phyloP scores from a whole-genome alignment of 306 rosid genomes.

The Vachellia collinsii region DNA sequence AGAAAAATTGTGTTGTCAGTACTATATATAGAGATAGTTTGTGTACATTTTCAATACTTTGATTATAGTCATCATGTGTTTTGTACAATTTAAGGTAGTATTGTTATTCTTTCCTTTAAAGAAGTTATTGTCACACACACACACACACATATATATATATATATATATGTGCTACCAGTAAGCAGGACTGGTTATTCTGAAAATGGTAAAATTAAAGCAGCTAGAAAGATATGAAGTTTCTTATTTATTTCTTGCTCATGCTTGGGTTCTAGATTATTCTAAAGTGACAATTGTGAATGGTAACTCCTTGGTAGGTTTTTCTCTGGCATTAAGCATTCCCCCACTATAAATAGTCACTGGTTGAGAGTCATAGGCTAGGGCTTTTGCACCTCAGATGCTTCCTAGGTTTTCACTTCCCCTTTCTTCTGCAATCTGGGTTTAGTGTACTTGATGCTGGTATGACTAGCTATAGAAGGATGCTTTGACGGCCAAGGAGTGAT shows the following conservation, averaged over 20 bases:
- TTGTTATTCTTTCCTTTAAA: not conserved
- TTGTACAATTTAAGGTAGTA: not conserved
- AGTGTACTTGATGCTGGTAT: not conserved
- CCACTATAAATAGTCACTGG: not conserved
- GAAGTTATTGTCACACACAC: not conserved
- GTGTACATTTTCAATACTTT: not conserved
- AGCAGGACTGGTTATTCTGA: no score
- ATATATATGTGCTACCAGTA: not conserved
- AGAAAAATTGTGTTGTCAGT: not conserved
- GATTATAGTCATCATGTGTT: no score
- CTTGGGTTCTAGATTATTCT: conserved; percentile 2
- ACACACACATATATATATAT: no score
- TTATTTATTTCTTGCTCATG: not conserved
- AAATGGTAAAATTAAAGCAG: no score
- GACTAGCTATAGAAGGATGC: not conserved
- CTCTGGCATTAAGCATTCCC: not conserved
- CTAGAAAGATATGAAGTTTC: not conserved
- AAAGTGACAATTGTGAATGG: not conserved
- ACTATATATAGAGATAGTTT: not conserved
- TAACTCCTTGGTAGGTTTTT: conserved; percentile 7
- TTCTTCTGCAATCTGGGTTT: not conserved
- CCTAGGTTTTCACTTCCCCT: not conserved
- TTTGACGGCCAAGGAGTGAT: not conserved
- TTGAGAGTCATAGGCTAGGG: not conserved
- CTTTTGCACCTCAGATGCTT: not conserved